Percentiles rank a stretch among this genome's conserved stretches.
phyloP scores from a whole-genome alignment of 225 moss, liverwort and hornwort genomes.

The Physcomitrellopsis africana region DNA sequence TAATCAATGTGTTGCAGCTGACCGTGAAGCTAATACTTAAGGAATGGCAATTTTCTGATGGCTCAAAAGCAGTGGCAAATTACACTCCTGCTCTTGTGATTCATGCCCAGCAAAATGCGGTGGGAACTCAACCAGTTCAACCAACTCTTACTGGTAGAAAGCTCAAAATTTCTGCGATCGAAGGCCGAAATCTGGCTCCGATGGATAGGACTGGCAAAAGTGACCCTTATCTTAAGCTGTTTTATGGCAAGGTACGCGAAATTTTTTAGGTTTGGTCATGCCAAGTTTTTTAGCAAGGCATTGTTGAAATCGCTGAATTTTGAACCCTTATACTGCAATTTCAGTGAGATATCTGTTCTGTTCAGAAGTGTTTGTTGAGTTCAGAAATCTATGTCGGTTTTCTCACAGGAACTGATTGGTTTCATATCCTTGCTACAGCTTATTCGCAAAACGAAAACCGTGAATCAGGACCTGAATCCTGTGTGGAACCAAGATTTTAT shows the following conservation, averaged over 20 bases:
- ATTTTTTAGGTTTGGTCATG: neutral
- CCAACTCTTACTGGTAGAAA: constrained; percentile 64
- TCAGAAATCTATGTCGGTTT: neutral
- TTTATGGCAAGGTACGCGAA: constrained; percentile 74
- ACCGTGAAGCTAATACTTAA: constrained; percentile 67
- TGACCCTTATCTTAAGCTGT: constrained; percentile 83
- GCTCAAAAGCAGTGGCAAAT: constrained; percentile 75
- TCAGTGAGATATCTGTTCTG: constrained; percentile 2
- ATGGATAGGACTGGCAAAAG: constrained; percentile 95
- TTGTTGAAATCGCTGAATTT: neutral
- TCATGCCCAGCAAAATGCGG: constrained; percentile 42
- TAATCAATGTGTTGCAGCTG: constrained; percentile 42
- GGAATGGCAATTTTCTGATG: constrained; percentile 91
- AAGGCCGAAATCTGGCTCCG: constrained; percentile 80
- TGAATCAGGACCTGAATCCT: constrained; percentile 85
- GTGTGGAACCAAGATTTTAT: constrained; percentile 73
- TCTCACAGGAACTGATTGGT: neutral
- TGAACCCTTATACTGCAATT: neutral
- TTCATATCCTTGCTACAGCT: constrained; percentile 46
- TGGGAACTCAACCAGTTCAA: constrained; percentile 54
- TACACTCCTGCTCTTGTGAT: constrained; percentile 49
- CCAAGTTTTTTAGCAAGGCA: neutral
- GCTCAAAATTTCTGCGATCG: constrained; percentile 69
- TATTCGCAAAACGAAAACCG: constrained; percentile 82
- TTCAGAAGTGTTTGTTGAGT: neutral